Evolutionary conservation across 1,284 basidiomycete species (phyloP).

Genomic region (Melampsora larici-populina): DNA sequence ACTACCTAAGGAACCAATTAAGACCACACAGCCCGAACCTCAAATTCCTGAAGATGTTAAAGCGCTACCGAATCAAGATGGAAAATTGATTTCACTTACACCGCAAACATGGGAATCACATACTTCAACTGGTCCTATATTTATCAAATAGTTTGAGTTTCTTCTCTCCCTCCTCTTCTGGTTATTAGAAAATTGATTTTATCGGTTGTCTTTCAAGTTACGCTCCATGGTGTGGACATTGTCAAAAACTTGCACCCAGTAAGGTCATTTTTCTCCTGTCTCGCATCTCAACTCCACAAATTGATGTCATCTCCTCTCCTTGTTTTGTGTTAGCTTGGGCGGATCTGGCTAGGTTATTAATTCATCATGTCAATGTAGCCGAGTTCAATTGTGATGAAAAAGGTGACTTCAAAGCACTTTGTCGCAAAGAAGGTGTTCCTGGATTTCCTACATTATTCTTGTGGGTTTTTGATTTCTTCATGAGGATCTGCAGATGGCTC

Average conservation of each 20-base stretch:
- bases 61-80: background rate
- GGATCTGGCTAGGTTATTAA: slow-evolving; percentile 11
- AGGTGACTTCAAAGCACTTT: slow-evolving; percentile 3
- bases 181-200: too few relatives aligned
- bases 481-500: background rate
- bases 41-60: background rate
- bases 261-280: background rate
- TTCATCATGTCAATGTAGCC: slow-evolving; percentile 17
- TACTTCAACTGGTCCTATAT: slow-evolving; percentile 9
- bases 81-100: slow-evolving; percentile 4
- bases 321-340: slow-evolving; percentile 18
- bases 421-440: background rate
- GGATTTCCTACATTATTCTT: slow-evolving; percentile 31
- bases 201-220: background rate
- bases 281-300: background rate
- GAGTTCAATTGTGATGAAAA: slow-evolving; percentile 18
- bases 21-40: background rate
- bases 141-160: slow-evolving; percentile 32
- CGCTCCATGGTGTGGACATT: slow-evolving; percentile 36
- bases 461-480: background rate
- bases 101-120: slow-evolving; percentile 11
- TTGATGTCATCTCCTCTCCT: background rate
- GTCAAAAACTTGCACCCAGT: slow-evolving; percentile 26
- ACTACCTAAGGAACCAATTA: background rate
- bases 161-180: background rate